Evolutionary conservation across 1,284 basidiomycete species (phyloP), one percentile per base, ranked within the genome.

Genomic region (Malassezia obtusa): DNA sequence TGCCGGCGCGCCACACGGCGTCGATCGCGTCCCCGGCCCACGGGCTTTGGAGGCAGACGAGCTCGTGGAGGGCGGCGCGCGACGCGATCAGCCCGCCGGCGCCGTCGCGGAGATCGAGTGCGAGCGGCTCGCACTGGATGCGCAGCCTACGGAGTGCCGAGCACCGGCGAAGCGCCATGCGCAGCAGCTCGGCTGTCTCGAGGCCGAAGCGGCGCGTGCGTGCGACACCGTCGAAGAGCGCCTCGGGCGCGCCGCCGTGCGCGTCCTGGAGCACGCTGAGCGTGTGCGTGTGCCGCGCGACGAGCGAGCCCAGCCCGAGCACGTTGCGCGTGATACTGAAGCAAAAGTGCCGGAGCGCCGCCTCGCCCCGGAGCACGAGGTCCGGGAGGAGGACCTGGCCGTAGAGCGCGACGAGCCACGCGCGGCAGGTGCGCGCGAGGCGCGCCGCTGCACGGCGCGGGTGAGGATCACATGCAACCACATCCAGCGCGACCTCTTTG

Each of bases 21-120:
- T 50, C 49, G 24, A 35, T 36, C 24, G 33, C 39, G 26, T 50
- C 49, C 15, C 49, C 49, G 4, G 49, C 49, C 40, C 40, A 50
- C 5, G 49, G 40, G 26, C 49, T 50, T 22, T 50, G 49, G 1
- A 50, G 40, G 35, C 49, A 50, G 31, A 44, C 40, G 32, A 50
- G 12, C 35, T 50, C 40, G 14, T 50, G 24, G 31, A 50, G 36
- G 1, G 40, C 11, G 5, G 39, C 39, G 17, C 49, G 49, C 7
- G 32, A 28, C 22, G 9, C 33, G 5, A 36, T 15, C 12, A 33
- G 32, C 11, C 28, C 30, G 1, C 12, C 40, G 3, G 40, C 39
- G 25, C 39, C 22, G 12, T 33, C 26, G 30, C 40, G 49, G 22
- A 37, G 12, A 10, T 41, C 32, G 5, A 50, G 49, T 7, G 40